These are phyloP conservation scores for Coemansia sp. DNA, from an alignment of 371 early-diverging fungal species.

Conservation along the genomic window DNA sequence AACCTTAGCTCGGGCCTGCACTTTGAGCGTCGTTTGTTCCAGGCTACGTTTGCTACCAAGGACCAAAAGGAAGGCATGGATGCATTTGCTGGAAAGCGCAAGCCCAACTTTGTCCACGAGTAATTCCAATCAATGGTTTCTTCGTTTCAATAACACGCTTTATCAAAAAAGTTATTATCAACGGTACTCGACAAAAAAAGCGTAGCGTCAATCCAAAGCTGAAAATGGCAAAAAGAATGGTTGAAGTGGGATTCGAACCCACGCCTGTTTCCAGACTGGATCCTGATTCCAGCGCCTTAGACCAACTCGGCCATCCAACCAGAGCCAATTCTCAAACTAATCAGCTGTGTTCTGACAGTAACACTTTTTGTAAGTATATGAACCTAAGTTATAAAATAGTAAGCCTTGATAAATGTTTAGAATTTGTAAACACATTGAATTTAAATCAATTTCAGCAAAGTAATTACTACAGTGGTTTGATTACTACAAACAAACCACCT, in stretches of 20 bases:
- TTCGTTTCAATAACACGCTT: neutral
- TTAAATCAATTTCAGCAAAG: too few relatives aligned
- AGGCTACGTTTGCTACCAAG: constrained; percentile 86
- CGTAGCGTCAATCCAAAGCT: neutral
- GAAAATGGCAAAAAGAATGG: neutral
- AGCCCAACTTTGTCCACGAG: constrained; percentile 83
- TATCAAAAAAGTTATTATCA: neutral
- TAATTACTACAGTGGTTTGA: too few relatives aligned
- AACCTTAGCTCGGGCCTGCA: constrained; percentile 82
- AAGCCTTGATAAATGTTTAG: too few relatives aligned
- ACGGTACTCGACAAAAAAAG: neutral
- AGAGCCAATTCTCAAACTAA: neutral
- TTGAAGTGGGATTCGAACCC: constrained; percentile 5
- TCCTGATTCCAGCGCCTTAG: neutral
- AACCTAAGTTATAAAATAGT: neutral
- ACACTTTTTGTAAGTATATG: neutral
- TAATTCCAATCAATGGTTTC: constrained; percentile 32
- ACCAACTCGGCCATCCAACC: neutral
- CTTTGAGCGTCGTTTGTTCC: constrained; percentile 95
- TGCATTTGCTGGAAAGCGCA: constrained; percentile 96
- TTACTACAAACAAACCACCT: too few relatives aligned
- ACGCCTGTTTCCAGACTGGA: neutral
- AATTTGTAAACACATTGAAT: too few relatives aligned
- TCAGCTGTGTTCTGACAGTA: neutral
- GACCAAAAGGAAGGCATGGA: constrained; percentile 97